Percentiles rank a stretch among this genome's conserved stretches.
phyloP scores from a whole-genome alignment of 768 basidiomycete genomes.

The Asterophora lycoperdoides region DNA sequence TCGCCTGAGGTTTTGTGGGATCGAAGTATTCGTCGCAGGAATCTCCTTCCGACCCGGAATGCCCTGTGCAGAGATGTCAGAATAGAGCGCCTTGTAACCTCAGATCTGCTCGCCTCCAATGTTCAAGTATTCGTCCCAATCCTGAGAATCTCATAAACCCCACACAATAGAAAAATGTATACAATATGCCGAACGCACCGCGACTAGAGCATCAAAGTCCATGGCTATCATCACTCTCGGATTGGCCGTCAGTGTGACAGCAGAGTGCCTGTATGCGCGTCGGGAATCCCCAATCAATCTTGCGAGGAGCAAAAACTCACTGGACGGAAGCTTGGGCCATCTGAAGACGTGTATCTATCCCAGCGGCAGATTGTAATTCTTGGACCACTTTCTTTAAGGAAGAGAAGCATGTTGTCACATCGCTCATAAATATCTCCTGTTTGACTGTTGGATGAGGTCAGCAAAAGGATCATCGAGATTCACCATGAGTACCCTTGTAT shows the following conservation, averaged over 20 bases:
- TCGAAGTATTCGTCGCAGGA: constrained; percentile 50
- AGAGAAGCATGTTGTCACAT: constrained; percentile 74
- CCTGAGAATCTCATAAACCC: constrained; percentile 26
- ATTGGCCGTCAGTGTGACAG: constrained; percentile 51
- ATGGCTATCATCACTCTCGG: constrained; percentile 44
- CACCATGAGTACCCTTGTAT: constrained; percentile 51
- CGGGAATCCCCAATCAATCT: not conserved
- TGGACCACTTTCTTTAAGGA: constrained; percentile 76
- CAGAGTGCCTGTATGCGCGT: constrained; percentile 36
- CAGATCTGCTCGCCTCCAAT: constrained; percentile 31
- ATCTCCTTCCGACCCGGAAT: constrained; percentile 20
- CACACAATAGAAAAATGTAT: not conserved
- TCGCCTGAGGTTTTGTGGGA: constrained; percentile 23
- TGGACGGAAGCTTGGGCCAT: constrained; percentile 64
- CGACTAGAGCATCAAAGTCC: constrained; percentile 64
- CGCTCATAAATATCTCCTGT: constrained; percentile 77
- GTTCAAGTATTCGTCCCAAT: constrained; percentile 62
- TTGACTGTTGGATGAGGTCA: constrained; percentile 50
- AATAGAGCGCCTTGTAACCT: not conserved
- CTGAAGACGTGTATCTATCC: constrained; percentile 54
- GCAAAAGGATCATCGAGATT: constrained; percentile 26
- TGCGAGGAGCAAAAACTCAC: constrained; percentile 32
- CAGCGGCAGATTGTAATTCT: constrained; percentile 48
- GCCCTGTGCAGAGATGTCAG: constrained; percentile 1
- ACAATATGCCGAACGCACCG: constrained; percentile 36